Percentiles rank a stretch among this genome's conserved stretches.
Evolutionary conservation across 352 stramenopile species (phyloP).

Genomic region (Globisporangium rhizosaccharum): DNA sequence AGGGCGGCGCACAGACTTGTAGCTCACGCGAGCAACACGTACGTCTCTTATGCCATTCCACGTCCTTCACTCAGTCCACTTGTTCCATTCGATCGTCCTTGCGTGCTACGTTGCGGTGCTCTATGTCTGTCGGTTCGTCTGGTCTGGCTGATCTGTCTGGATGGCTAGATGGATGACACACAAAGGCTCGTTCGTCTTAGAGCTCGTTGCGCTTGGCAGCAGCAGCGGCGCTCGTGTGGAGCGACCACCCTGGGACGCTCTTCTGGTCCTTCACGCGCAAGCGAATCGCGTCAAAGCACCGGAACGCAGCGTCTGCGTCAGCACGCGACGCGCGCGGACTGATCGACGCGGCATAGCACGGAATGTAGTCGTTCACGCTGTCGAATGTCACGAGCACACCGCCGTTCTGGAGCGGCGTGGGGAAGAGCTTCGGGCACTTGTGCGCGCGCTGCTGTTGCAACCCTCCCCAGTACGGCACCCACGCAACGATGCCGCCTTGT

Average conservation of each 20-base stretch:
- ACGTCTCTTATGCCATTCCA: not conserved
- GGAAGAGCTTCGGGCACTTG: conserved; percentile 43
- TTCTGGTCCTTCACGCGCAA: conserved; percentile 82
- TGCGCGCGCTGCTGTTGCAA: conserved; percentile 38
- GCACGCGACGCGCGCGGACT: conserved; percentile 1
- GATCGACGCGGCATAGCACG: conserved; percentile 47
- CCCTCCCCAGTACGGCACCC: conserved; percentile 69
- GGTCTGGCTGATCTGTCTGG: not conserved
- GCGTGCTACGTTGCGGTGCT: not conserved
- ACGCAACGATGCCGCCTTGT: conserved; percentile 58
- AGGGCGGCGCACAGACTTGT: conserved; percentile 10
- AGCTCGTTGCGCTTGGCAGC: conserved; percentile 25
- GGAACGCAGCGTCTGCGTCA: conserved; percentile 32
- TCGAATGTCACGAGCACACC: conserved; percentile 65
- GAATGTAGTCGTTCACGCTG: conserved; percentile 71
- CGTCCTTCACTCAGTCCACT: not conserved
- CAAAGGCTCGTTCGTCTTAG: conserved; percentile 11
- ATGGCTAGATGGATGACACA: not conserved
- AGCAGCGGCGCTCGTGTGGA: conserved; percentile 22
- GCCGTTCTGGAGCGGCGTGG: conserved; percentile 56
- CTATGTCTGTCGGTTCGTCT: not conserved
- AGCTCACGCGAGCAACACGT: not conserved
- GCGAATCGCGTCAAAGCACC: conserved; percentile 68
- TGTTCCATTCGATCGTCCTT: not conserved
- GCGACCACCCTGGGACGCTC: conserved; percentile 76